phyloP scores from a whole-genome alignment of 139 green algal species.

The Chlamydomonas sp. region DNA sequence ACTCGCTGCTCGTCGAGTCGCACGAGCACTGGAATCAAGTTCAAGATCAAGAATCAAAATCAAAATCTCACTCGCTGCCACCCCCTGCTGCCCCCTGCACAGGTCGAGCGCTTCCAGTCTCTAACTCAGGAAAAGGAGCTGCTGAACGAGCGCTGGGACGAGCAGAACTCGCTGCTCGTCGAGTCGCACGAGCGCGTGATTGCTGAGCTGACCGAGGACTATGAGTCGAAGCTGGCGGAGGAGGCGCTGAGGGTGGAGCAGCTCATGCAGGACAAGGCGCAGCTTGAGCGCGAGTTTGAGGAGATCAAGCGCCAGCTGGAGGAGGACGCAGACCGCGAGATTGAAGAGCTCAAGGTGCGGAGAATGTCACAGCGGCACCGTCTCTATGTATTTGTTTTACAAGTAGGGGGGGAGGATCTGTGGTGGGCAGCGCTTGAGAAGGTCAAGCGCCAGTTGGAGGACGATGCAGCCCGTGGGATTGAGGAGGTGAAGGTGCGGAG shows the following conservation, averaged over 20 bases:
- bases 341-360: slow-evolving; percentile 18
- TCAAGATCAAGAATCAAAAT: too few relatives aligned
- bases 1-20: slow-evolving; percentile 63
- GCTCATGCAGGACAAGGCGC: slow-evolving; percentile 50
- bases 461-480: slow-evolving; percentile 65
- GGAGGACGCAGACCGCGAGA: slow-evolving; percentile 68
- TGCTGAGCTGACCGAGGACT: slow-evolving; percentile 74
- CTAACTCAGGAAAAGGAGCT: slow-evolving; percentile 68
- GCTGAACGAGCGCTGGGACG: slow-evolving; percentile 57
- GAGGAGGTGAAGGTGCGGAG: slow-evolving; percentile 16
- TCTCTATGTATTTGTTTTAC: background rate
- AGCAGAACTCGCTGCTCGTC: slow-evolving; percentile 74
- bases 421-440: slow-evolving; percentile 71
- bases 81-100: too few relatives aligned
- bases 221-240: slow-evolving; percentile 66
- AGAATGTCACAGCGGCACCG: too few relatives aligned
- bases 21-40: slow-evolving; percentile 65
- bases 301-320: slow-evolving; percentile 83
- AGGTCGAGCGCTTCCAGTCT: slow-evolving; percentile 75
- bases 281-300: slow-evolving; percentile 57
- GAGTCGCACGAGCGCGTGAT: slow-evolving; percentile 76
- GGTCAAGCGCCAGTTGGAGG: slow-evolving; percentile 80
- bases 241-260: slow-evolving; percentile 43
- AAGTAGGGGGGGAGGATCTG: too few relatives aligned
- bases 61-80: too few relatives aligned